phyloP scores from a whole-genome alignment of 1,284 basidiomycete genomes.

The Dichomitus squalens region DNA sequence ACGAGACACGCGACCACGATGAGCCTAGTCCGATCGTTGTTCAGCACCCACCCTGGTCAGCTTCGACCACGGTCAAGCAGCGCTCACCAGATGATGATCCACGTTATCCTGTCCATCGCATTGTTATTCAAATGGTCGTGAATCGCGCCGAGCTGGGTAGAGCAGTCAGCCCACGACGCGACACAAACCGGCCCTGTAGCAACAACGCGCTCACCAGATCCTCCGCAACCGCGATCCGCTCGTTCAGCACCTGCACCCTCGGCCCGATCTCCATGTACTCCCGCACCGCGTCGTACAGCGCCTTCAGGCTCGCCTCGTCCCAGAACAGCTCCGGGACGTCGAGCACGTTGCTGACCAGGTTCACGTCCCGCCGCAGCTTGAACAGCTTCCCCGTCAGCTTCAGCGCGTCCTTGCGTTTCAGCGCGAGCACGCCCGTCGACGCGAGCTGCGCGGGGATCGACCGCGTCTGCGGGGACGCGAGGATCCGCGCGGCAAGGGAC shows the following conservation, averaged over 20 bases:
- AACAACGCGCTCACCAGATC: slow-evolving; percentile 86
- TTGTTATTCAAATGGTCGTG: slow-evolving; percentile 92
- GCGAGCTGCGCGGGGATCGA: slow-evolving; percentile 89
- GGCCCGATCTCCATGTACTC: slow-evolving; percentile 94
- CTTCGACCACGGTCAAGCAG: background rate
- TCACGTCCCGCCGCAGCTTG: slow-evolving; percentile 88
- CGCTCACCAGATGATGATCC: slow-evolving; percentile 89
- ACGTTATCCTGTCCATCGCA: slow-evolving; percentile 92
- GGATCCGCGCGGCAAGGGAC: slow-evolving; percentile 75
- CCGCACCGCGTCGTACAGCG: slow-evolving; percentile 89
- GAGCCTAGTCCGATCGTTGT: slow-evolving; percentile 49
- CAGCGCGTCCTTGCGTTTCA: slow-evolving; percentile 83
- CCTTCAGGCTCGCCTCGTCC: slow-evolving; percentile 90
- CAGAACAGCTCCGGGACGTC: slow-evolving; percentile 96
- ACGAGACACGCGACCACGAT: slow-evolving; percentile 89
- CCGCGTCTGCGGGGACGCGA: slow-evolving; percentile 75
- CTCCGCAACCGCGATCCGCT: slow-evolving; percentile 85
- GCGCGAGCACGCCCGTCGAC: slow-evolving; percentile 73
- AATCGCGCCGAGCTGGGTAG: slow-evolving; percentile 83
- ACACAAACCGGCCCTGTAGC: background rate
- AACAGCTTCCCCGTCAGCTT: slow-evolving; percentile 86
- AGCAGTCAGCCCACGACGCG: background rate
- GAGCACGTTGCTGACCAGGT: slow-evolving; percentile 91
- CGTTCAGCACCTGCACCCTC: slow-evolving; percentile 87
- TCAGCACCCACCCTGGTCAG: background rate